Evolutionary conservation across 2,329 filamentous ascomycete species (phyloP).

Genomic region (Stagonosporopsis tanaceti): DNA sequence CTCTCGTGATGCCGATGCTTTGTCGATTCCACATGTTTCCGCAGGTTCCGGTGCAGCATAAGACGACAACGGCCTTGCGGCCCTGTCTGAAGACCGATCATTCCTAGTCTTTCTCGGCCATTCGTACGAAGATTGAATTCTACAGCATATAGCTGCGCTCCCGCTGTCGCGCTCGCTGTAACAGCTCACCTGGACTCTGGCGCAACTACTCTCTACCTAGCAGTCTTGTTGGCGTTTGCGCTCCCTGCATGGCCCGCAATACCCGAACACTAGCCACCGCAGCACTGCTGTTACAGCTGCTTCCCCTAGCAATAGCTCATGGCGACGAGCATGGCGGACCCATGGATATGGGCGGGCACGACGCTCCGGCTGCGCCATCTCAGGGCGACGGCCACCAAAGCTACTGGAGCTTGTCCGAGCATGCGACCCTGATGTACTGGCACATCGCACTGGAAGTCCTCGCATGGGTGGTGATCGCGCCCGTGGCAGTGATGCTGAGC

Average conservation of each 20-base stretch:
- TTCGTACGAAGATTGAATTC: slow-evolving; percentile 6
- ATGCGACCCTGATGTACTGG: slow-evolving; percentile 66
- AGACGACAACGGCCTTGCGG: slow-evolving; percentile 21
- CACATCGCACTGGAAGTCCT: slow-evolving; percentile 76
- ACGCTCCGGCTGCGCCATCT: slow-evolving; percentile 27
- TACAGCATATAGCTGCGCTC: slow-evolving; percentile 10
- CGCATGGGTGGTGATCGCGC: slow-evolving; percentile 76
- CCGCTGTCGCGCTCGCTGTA: slow-evolving; percentile 1
- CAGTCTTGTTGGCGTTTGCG: slow-evolving; percentile 3
- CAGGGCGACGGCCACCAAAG: slow-evolving; percentile 49
- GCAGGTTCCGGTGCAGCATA: slow-evolving; percentile 34
- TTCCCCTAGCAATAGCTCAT: slow-evolving; percentile 53
- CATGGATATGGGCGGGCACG: slow-evolving; percentile 37
- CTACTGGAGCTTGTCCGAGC: slow-evolving; percentile 67
- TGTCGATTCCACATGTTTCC: slow-evolving; percentile 25
- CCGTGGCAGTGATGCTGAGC: slow-evolving; percentile 87
- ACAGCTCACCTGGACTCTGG: background rate
- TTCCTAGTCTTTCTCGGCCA: slow-evolving; percentile 3
- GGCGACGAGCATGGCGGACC: slow-evolving; percentile 46
- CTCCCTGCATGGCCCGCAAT: slow-evolving; percentile 39
- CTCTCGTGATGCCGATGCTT: slow-evolving; percentile 28
- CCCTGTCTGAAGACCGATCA: slow-evolving; percentile 5
- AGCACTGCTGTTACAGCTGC: slow-evolving; percentile 51
- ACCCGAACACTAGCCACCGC: slow-evolving; percentile 38
- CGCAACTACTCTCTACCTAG: background rate